phyloP scores from a whole-genome alignment of 2,329 filamentous ascomycete species.

The Aquanectria penicillioides region DNA sequence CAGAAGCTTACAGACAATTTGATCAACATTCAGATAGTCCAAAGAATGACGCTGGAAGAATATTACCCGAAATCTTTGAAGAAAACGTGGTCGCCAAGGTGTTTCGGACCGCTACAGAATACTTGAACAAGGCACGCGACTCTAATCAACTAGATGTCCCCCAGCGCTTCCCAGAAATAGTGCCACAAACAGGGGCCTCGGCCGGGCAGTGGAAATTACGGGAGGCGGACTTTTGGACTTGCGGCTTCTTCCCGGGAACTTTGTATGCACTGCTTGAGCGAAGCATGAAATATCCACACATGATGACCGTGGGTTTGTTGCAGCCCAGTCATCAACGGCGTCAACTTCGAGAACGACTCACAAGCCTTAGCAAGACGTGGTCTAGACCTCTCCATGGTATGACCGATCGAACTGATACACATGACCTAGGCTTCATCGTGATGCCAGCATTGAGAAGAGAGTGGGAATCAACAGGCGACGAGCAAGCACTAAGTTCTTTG shows the following conservation, averaged over 20 bases:
- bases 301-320: neutral
- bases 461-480: conserved; percentile 56
- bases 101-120: conserved; percentile 1
- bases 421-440: conserved; percentile 65
- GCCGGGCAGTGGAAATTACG: conserved; percentile 42
- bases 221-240: conserved; percentile 53
- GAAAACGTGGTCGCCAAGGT: conserved; percentile 18
- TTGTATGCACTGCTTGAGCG: conserved; percentile 50
- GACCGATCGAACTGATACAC: conserved; percentile 58
- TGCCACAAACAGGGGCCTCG: conserved; percentile 41
- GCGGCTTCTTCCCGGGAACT: conserved; percentile 53
- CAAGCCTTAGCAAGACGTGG: conserved; percentile 22
- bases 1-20: neutral
- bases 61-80: neutral
- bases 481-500: conserved; percentile 51
- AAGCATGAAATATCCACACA: conserved; percentile 40
- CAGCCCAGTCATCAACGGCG: neutral
- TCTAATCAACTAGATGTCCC: neutral
- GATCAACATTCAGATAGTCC: neutral
- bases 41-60: neutral
- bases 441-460: conserved; percentile 57
- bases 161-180: conserved; percentile 44
- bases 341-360: conserved; percentile 1
- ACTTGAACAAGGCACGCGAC: neutral
- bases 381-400: conserved; percentile 41